These are phyloP conservation scores for Fistulinella prunicolor DNA, from an alignment of 768 basidiomycete species.

Conservation along the genomic window DNA sequence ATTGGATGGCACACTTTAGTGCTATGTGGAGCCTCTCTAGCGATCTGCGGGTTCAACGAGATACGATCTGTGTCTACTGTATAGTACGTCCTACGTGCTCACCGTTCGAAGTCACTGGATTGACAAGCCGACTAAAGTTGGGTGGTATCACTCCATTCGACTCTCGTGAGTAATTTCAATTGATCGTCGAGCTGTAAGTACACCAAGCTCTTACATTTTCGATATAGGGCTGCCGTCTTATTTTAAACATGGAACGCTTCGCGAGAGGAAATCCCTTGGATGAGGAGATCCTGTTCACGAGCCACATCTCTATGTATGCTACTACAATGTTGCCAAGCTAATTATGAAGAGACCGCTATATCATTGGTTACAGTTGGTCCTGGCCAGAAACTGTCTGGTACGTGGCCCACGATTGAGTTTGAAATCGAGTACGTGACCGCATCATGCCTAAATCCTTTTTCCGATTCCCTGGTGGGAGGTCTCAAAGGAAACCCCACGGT, in stretches of 20 bases:
- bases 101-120: not conserved
- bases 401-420: not conserved
- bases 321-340: no score
- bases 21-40: not conserved
- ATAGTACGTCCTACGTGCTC: constrained; percentile 3
- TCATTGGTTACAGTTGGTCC: not conserved
- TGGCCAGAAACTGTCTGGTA: not conserved
- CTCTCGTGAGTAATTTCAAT: constrained; percentile 12
- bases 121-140: constrained; percentile 12
- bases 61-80: not conserved
- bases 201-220: not conserved
- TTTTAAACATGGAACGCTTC: constrained; percentile 24
- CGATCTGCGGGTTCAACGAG: not conserved
- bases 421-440: not conserved
- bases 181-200: not conserved
- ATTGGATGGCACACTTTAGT: not conserved
- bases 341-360: not conserved
- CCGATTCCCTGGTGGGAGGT: not conserved
- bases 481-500: not conserved
- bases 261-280: constrained; percentile 1
- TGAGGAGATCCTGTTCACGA: constrained; percentile 10
- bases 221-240: constrained; percentile 21
- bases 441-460: not conserved
- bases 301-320: constrained; percentile 4
- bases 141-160: constrained; percentile 13